Base-by-base conservation (phyloP, 805 yeast species). In the Clavispora asparagi region DNA sequence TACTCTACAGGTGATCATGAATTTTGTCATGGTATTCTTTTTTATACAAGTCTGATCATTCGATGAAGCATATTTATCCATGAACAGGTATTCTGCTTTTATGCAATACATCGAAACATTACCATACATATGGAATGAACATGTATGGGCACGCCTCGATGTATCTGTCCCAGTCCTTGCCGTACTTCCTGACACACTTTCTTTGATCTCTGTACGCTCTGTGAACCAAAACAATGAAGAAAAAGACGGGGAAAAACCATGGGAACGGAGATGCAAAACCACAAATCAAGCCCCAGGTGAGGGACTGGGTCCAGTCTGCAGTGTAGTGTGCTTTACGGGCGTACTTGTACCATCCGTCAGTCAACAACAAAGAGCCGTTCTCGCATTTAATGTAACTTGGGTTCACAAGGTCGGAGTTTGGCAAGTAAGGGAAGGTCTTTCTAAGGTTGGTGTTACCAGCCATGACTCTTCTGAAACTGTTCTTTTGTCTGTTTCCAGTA, bases 271-370 rank as follows among this genome's bases (percentile, higher is more conserved):
- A 87, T 29, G 74, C 75, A 65, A 84, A 82, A 0, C 99, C 99
- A 67, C 97, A 89, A 51, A 83, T 78, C 50, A 94, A 75, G 6
- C 92, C 96, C 99, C 99, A 94, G 40, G 94, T 77, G 57, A 87
- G 72, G 42, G 95, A 79, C 73, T 90, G 97, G 41, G 78, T 72
- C 77, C 83, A 89, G 66, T 94, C 99, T 19, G 96, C 97, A 32
- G 97, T 90, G 76, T 94, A 94, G 70, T 91, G 95, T 52, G 84
- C 82, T 70, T 94, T 94, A 72, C 98, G 84, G 13, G 97, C 98
- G 58, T 84, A 88, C 52, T 77, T 83, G 71, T 83, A 85, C 97
- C 98, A 92, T 37, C 99, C 99, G 61, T 90, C 97, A 44, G 91
- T 83, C 56, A 94, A 77, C 63, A 94, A 77, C 31, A 80, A 71